Conservation (phyloP, 352 stramenopile genomes). For the Pythium phragmiticola region DNA sequence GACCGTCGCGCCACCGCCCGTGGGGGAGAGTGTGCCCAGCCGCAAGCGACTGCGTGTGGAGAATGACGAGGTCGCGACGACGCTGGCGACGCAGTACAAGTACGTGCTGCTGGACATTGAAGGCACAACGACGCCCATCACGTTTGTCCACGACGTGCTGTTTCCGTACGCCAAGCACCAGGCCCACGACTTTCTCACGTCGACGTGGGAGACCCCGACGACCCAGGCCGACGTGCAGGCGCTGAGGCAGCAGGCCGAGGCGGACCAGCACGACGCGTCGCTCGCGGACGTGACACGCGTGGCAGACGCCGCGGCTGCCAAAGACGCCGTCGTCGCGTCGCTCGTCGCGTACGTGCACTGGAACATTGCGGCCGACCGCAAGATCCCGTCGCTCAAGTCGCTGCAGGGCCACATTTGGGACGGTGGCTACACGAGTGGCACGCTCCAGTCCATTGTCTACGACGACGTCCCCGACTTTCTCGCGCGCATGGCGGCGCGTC, state of each 20-base stretch:
- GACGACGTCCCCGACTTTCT: constrained; percentile 89
- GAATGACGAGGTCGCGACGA: constrained; percentile 7
- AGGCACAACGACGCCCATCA: constrained; percentile 94
- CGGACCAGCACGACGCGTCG: constrained; percentile 29
- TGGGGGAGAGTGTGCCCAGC: constrained; percentile 39
- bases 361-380: constrained; percentile 76
- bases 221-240: constrained; percentile 53
- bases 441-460: constrained; percentile 90
- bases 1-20: constrained; percentile 30
- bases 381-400: constrained; percentile 87
- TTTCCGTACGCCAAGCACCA: constrained; percentile 90
- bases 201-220: constrained; percentile 51
- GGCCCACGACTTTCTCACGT: constrained; percentile 49
- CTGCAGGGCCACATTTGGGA: constrained; percentile 92
- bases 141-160: constrained; percentile 94
- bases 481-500: constrained; percentile 63
- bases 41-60: constrained; percentile 36
- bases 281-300: constrained; percentile 32
- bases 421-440: constrained; percentile 82
- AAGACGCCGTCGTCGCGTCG: constrained; percentile 34
- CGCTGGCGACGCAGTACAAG: constrained; percentile 77
- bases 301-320: constrained; percentile 12
- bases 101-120: constrained; percentile 96
- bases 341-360: constrained; percentile 62
- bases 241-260: constrained; percentile 42